Conservation (phyloP, 805 yeast species). For the Kazachstania kunashirensis region DNA sequence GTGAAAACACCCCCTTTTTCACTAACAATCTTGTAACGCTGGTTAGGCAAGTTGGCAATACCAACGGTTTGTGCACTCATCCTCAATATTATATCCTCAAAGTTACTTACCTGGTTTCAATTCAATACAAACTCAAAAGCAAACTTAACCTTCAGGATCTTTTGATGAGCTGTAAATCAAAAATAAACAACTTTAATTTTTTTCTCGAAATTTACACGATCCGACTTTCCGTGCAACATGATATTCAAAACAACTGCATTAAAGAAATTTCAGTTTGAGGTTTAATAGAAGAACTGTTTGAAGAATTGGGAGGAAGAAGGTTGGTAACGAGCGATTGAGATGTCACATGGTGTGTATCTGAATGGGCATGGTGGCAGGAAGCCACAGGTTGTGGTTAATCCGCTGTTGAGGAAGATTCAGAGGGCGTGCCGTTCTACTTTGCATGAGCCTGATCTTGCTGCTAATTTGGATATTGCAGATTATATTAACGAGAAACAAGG, state of each 20-base stretch:
- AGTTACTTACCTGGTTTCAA: too few relatives aligned
- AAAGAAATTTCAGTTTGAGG: too few relatives aligned
- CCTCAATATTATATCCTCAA: too few relatives aligned
- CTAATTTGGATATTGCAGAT: constrained; percentile 87
- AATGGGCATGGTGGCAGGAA: constrained; percentile 23
- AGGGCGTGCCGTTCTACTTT: constrained; percentile 79
- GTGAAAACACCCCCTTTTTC: constrained; percentile 70
- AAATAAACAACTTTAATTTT: too few relatives aligned
- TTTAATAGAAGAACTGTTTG: too few relatives aligned
- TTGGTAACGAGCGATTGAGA: constrained; percentile 2
- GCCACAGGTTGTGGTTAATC: constrained; percentile 18
- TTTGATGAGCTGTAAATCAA: too few relatives aligned
- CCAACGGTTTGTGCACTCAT: constrained; percentile 40
- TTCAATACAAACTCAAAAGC: too few relatives aligned
- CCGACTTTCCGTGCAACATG: too few relatives aligned
- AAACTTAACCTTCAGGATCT: too few relatives aligned
- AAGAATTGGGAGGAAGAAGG: too few relatives aligned
- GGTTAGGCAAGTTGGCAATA: constrained; percentile 64
- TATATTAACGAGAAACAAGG: constrained; percentile 86
- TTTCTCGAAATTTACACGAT: too few relatives aligned
- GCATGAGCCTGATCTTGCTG: constrained; percentile 71
- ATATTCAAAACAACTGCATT: too few relatives aligned
- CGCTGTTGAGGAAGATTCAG: constrained; percentile 31
- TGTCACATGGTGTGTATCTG: constrained; percentile 23
- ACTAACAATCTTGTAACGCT: constrained; percentile 66